A percentile compares a stretch with the other conserved stretches of the same genome.
phyloP scores from a whole-genome alignment of 1,284 basidiomycete species.

The Inonotus obliquus region DNA sequence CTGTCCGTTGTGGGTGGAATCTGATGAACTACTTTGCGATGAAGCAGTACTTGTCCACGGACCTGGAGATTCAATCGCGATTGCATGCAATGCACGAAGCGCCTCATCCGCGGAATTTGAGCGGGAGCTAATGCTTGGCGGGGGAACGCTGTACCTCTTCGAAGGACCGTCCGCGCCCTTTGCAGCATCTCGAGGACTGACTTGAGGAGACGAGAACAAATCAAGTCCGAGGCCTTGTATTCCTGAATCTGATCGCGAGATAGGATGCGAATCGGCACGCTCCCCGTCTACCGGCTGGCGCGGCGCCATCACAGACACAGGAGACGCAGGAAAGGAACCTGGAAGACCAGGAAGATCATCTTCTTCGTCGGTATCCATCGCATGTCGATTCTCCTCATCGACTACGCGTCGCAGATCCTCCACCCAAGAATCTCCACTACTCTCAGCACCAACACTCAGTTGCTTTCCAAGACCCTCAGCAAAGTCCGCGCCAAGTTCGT shows the following conservation, averaged over 20 bases:
- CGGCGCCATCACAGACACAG: conserved; percentile 5
- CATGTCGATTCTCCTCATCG: background rate
- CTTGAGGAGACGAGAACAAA: conserved; percentile 4
- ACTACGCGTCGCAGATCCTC: conserved; percentile 14
- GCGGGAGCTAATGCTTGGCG: conserved; percentile 16
- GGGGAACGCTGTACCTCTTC: conserved; percentile 15
- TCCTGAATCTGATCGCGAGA: background rate
- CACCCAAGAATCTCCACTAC: conserved; percentile 13
- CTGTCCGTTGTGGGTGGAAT: conserved; percentile 7
- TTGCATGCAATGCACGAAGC: conserved; percentile 16
- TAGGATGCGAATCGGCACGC: background rate
- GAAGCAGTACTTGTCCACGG: conserved; percentile 1
- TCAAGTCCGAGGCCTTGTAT: conserved; percentile 15
- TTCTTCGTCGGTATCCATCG: conserved; percentile 11
- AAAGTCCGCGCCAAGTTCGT: conserved; percentile 3
- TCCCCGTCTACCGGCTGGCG: background rate
- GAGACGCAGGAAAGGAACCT: conserved; percentile 17
- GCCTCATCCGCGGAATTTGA: conserved; percentile 16
- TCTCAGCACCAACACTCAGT: conserved; percentile 1
- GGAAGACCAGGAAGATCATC: conserved; percentile 16
- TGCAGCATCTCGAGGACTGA: background rate
- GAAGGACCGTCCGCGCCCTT: background rate
- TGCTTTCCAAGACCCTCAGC: conserved; percentile 1
- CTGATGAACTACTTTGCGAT: conserved; percentile 12
- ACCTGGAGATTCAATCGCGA: conserved; percentile 9